Percentiles rank a stretch among this genome's conserved stretches.
Evolutionary conservation across 129 eudicot species (phyloP).

Genomic region (Arctium lappa): DNA sequence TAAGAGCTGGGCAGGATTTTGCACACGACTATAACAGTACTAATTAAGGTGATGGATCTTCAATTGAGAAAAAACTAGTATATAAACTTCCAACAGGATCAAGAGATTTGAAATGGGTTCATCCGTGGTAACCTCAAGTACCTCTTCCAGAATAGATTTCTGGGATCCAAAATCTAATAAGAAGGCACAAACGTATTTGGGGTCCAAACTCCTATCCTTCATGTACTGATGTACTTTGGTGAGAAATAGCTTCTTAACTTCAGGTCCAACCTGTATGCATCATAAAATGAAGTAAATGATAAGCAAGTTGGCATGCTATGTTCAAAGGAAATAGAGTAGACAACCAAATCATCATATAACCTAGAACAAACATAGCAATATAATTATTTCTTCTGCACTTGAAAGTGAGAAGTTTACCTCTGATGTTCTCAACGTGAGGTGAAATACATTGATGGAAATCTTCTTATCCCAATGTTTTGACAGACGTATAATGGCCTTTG

Average conservation of each 20-base stretch:
- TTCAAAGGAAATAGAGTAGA: not conserved
- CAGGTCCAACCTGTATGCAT: conserved; percentile 54
- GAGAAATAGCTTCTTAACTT: conserved; percentile 68
- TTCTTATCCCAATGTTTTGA: conserved; percentile 90
- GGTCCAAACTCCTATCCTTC: conserved; percentile 71
- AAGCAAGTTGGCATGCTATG: not conserved
- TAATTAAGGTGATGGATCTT: not conserved
- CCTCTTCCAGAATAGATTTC: conserved; percentile 63
- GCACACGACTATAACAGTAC: not conserved
- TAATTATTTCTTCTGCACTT: not conserved
- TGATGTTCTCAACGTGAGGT: conserved; percentile 70
- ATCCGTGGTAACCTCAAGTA: conserved; percentile 20
- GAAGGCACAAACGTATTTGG: conserved; percentile 89
- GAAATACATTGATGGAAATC: conserved; percentile 67
- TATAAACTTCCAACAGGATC: not conserved
- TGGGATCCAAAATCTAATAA: conserved; percentile 50
- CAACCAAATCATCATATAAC: conserved; percentile 5
- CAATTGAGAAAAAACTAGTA: not conserved
- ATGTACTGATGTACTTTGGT: conserved; percentile 84
- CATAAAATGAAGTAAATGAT: conserved; percentile 6
- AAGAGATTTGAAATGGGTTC: not conserved
- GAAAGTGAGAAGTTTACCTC: conserved; percentile 51
- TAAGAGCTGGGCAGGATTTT: too few species aligned
- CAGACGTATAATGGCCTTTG: conserved; percentile 85
- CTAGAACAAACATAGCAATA: not conserved